phyloP scores from a whole-genome alignment of 2,329 filamentous ascomycete species.

The Paecilomyces sp. region DNA sequence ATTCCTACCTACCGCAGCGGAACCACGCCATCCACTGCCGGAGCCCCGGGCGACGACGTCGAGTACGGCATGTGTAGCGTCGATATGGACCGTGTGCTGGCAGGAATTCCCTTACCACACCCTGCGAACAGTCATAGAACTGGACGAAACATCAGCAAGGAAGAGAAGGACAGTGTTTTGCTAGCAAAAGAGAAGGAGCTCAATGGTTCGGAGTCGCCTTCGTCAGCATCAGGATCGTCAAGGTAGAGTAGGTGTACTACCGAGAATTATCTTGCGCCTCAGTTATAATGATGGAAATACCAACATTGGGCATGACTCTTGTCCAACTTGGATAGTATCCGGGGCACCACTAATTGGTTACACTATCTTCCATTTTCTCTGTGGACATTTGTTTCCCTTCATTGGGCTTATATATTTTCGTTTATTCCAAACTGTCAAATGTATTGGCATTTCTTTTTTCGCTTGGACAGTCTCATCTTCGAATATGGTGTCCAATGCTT shows the following conservation, averaged over 20 bases:
- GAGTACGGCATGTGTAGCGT: conserved; percentile 18
- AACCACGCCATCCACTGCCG: conserved; percentile 18
- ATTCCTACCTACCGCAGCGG: conserved; percentile 15
- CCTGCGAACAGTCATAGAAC: background rate
- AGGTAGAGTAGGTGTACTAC: background rate
- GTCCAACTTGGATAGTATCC: background rate
- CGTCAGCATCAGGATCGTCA: background rate
- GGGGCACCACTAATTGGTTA: background rate
- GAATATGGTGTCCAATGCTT: background rate
- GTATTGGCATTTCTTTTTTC: background rate
- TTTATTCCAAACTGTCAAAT: background rate
- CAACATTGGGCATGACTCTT: background rate
- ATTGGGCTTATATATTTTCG: background rate
- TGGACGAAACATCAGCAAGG: background rate
- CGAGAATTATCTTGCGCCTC: background rate
- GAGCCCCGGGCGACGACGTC: conserved; percentile 19
- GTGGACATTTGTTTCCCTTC: background rate
- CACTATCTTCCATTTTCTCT: background rate
- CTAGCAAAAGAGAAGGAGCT: conserved; percentile 1
- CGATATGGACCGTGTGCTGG: conserved; percentile 13
- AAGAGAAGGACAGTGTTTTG: background rate
- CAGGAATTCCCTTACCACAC: conserved; percentile 7
- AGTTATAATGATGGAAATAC: background rate
- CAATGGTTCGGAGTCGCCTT: background rate
- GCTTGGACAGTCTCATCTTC: background rate